Percentiles rank a stretch among this genome's conserved stretches.
Evolutionary conservation across 345 rosid species (phyloP).

Genomic region (Pelargonium nanum): DNA sequence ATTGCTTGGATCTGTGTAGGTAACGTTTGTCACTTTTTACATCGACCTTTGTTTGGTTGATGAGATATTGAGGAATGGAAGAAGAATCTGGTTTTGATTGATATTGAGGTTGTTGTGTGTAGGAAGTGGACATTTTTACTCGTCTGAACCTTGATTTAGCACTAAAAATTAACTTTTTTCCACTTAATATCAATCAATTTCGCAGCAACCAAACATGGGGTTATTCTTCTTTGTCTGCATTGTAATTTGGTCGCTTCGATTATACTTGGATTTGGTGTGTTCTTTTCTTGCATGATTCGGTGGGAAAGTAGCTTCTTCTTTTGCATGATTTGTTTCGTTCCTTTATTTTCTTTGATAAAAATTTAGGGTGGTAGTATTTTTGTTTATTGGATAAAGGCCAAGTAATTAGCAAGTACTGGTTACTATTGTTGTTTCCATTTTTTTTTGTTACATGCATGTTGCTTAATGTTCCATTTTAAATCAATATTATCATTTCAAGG

Average conservation of each 20-base stretch:
- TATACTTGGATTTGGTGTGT: too few relatives aligned
- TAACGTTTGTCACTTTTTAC: too few relatives aligned
- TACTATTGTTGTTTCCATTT: neutral
- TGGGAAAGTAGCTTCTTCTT: neutral
- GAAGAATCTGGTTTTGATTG: neutral
- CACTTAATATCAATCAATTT: neutral
- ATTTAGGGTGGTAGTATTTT: neutral
- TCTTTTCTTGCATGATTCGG: neutral
- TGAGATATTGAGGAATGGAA: neutral
- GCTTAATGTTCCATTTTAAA: neutral
- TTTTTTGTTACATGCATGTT: neutral
- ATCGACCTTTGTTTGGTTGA: neutral
- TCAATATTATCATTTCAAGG: too few relatives aligned
- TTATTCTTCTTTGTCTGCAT: neutral
- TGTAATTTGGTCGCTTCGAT: neutral
- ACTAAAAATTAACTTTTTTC: neutral
- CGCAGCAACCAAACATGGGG: neutral
- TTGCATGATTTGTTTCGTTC: too few relatives aligned
- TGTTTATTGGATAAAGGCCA: neutral
- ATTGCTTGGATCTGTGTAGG: too few relatives aligned
- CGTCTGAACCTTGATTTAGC: neutral
- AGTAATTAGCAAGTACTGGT: neutral
- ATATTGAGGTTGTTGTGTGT: neutral
- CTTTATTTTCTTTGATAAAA: neutral
- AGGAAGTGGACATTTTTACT: neutral